Percentiles rank a stretch among this genome's conserved stretches.
phyloP scores from a whole-genome alignment of 1,284 basidiomycete species.

The Heliocybe sulcata region DNA sequence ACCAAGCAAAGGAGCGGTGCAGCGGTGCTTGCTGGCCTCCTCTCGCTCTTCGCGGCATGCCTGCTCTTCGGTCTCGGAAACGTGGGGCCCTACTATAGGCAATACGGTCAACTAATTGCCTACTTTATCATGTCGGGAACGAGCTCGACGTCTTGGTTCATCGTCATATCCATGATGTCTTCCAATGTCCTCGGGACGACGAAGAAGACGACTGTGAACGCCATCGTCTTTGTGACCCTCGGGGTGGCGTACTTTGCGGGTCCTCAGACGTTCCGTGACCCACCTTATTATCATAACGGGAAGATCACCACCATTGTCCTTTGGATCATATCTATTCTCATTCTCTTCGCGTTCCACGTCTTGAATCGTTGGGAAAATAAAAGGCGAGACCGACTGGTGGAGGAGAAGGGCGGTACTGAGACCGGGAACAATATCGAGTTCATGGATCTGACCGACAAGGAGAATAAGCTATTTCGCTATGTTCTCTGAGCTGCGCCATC shows the following conservation, averaged over 20 bases:
- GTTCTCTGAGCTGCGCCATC: not conserved
- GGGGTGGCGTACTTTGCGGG: not conserved
- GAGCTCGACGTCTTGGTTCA: not conserved
- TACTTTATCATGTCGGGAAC: not conserved
- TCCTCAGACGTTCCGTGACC: not conserved
- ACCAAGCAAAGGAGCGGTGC: not conserved
- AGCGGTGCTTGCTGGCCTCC: not conserved
- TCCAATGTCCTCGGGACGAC: not conserved
- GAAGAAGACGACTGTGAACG: not conserved
- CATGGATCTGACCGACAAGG: not conserved
- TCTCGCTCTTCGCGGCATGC: not conserved
- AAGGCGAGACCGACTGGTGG: not conserved
- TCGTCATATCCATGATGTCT: not conserved
- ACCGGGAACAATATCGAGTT: not conserved
- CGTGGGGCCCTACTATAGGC: not conserved
- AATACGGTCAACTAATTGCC: not conserved
- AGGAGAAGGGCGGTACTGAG: not conserved
- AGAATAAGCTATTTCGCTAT: not conserved
- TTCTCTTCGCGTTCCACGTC: not conserved
- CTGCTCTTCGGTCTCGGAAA: not conserved
- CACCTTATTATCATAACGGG: not conserved
- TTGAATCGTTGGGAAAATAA: not conserved
- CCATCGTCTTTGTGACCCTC: not conserved
- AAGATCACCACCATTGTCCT: not conserved
- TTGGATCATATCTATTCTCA: not conserved